Conservation (phyloP, 2,329 filamentous ascomycete species). For the Rhinocladiella similis region DNA sequence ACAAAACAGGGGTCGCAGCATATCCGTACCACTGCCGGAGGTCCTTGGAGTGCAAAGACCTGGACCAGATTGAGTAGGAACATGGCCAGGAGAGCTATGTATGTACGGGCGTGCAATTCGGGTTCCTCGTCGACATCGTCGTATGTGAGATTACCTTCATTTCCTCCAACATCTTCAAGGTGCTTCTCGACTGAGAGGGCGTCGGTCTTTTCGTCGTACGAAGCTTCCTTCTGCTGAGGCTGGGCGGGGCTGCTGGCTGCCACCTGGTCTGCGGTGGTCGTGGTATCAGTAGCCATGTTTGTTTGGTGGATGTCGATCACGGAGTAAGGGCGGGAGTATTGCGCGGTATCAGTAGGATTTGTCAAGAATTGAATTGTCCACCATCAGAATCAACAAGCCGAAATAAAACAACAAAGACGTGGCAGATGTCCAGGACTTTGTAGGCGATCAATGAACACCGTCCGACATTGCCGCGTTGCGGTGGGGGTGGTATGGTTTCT, state of each 20-base stretch:
- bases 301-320: background rate
- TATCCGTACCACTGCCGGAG: slow-evolving; percentile 25
- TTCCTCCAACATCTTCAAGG: slow-evolving; percentile 11
- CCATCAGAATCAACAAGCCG: no score
- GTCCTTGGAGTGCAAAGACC: slow-evolving; percentile 22
- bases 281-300: background rate
- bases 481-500: background rate
- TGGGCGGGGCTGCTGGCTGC: background rate
- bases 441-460: background rate
- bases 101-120: slow-evolving; percentile 25
- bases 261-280: background rate
- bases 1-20: background rate
- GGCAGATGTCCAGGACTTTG: background rate
- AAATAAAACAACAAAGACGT: no score
- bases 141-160: slow-evolving; percentile 18
- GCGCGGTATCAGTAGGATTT: no score
- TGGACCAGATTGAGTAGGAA: slow-evolving; percentile 23
- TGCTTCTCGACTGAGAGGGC: slow-evolving; percentile 11
- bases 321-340: no score
- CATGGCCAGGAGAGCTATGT: slow-evolving; percentile 24
- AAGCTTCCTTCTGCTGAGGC: background rate
- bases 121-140: slow-evolving; percentile 23
- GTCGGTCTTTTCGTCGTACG: background rate
- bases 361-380: no score
- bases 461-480: background rate